phyloP scores from a whole-genome alignment of 441 rosid genomes.

The Brassica balearica region DNA sequence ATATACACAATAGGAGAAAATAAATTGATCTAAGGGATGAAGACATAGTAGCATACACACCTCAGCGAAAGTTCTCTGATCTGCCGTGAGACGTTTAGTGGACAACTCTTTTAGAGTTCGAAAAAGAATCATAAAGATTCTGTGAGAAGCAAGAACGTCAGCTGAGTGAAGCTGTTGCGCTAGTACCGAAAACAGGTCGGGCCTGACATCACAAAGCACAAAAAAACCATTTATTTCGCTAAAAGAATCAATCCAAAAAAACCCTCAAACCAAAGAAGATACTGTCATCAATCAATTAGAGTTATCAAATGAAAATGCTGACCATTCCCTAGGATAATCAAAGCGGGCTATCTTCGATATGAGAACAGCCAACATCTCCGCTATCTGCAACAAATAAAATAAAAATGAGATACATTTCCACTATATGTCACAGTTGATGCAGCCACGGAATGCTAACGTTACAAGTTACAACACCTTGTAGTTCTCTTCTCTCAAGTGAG shows the following conservation, averaged over 20 bases:
- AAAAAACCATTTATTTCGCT: conserved; percentile 22
- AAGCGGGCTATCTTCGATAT: conserved; percentile 95
- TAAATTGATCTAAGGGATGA: conserved; percentile 6
- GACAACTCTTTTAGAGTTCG: conserved; percentile 94
- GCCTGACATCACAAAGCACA: conserved; percentile 63
- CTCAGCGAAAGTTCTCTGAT: conserved; percentile 88
- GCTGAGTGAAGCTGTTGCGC: conserved; percentile 90
- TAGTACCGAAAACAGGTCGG: conserved; percentile 82
- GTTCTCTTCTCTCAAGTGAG: conserved; percentile 89
- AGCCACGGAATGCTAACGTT: conserved; percentile 17
- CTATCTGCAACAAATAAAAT: conserved; percentile 59
- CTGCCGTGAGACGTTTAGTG: conserved; percentile 91
- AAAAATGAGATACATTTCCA: conserved; percentile 26
- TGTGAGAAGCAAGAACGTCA: conserved; percentile 85
- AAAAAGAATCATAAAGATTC: conserved; percentile 92
- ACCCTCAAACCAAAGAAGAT: not conserved
- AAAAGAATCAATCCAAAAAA: not conserved
- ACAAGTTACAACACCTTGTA: conserved; percentile 59
- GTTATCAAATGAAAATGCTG: conserved; percentile 21
- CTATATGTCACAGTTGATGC: not conserved
- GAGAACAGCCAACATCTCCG: conserved; percentile 88
- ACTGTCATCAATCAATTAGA: not conserved
- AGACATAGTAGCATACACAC: conserved; percentile 48
- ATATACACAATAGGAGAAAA: conserved; percentile 19
- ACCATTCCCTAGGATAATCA: conserved; percentile 93